Base-by-base conservation (phyloP, 345 rosid genomes). In the Barbarea vulgaris region DNA sequence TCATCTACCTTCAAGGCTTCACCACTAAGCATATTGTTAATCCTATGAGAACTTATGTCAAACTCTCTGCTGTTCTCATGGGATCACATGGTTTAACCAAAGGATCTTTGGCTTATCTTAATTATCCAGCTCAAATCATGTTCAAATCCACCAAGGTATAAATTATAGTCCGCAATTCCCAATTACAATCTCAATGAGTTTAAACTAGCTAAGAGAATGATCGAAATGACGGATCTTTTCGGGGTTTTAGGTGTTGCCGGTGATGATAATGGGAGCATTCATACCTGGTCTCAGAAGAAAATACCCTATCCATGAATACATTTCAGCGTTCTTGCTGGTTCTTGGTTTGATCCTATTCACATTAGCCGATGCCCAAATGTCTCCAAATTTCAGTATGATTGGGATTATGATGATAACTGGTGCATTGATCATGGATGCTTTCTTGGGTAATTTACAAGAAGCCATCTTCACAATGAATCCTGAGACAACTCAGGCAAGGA, bases 71-170 rank as follows among this genome's bases (percentile, higher is more conserved):
- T n/a, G 99, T 92, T 72, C 87, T 95, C 42, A 92, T 95, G 97
- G 97, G 96, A 56, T 95, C 99, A 37, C 96, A 90, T 80, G 99
- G 99, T 8, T 80, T 95, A 54, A 95, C 99, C 28, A 95, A 95
- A 77, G 96, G 99, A 13, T 95, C 99, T 41, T 75, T 95, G 76
- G 99, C 99, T 73, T 95, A 85, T 69, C 99, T 95, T 36, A 95
- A 95, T 70, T 95, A 95, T 76, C 98, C 98, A 25, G 98, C 98
- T 14, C 98, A 94, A 77, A 87, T 94, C 77, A 94, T 94, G 97
- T 94, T 95, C 78, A 95, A 95, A 80, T 95, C 99, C 84, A 95
- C 99, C 73, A 92, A 95, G 96, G 99, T 89, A 39, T 13, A 14
- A 18, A n/a, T n/a, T n/a, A n/a, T n/a, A n/a, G n/a, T 51, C 18